A percentile compares a stretch with the other conserved stretches of the same genome.
Conservation (phyloP, 2,329 filamentous ascomycete species). For the Monosporascus ibericus region DNA sequence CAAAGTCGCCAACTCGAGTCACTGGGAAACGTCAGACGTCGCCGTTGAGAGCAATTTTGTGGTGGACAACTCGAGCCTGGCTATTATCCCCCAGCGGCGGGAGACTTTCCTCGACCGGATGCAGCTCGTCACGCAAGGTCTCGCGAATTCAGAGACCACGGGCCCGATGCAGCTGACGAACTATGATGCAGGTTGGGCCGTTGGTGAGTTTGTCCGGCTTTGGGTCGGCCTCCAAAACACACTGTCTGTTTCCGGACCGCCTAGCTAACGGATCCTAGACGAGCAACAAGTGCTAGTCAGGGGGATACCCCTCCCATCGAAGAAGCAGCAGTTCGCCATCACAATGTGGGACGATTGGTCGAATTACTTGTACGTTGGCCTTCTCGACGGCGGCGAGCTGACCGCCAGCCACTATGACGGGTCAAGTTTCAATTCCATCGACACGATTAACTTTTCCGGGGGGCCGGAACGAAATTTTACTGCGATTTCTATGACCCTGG, state of each 20-base stretch:
- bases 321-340: conserved; percentile 14
- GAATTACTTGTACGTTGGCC: conserved; percentile 14
- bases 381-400: conserved; percentile 11
- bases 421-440: conserved; percentile 9
- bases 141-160: conserved; percentile 3
- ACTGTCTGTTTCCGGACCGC: not conserved
- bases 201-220: conserved; percentile 2
- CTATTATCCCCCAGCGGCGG: conserved; percentile 13
- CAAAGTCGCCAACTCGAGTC: conserved; percentile 17
- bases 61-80: conserved; percentile 15
- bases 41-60: conserved; percentile 11
- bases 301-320: conserved; percentile 8
- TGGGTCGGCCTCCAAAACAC: not conserved
- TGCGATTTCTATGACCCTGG: conserved; percentile 17
- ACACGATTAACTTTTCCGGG: conserved; percentile 14
- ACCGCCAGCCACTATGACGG: conserved; percentile 10
- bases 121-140: conserved; percentile 12
- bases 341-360: conserved; percentile 16
- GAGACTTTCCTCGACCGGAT: conserved; percentile 10
- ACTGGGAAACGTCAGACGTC: conserved; percentile 10
- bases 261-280: not conserved
- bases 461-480: conserved; percentile 17
- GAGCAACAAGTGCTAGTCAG: conserved; percentile 6
- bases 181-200: conserved; percentile 16
- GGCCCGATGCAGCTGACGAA: conserved; percentile 11